Conservation (phyloP, 257 asterid species). For the Echites panduratus region DNA sequence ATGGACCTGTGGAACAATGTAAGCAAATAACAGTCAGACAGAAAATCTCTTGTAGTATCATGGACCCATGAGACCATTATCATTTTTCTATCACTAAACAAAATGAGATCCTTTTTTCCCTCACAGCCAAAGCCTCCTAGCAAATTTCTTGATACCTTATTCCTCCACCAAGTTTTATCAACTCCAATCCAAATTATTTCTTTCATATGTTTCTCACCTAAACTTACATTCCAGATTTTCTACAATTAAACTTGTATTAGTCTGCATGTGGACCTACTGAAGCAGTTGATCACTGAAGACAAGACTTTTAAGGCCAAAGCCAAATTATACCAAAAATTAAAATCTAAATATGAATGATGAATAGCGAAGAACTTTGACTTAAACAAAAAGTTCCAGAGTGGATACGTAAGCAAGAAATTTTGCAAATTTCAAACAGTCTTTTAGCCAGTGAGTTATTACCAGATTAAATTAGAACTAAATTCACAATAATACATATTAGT, state of each 20-base stretch:
- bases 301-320: not conserved
- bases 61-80: too few species aligned
- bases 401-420: not conserved
- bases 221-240: not conserved
- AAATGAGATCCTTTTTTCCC: not conserved
- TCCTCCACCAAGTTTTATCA: not conserved
- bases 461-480: not conserved
- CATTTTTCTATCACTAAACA: not conserved
- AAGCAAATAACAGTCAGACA: slow-evolving; percentile 5
- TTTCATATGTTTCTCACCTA: not conserved
- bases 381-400: not conserved
- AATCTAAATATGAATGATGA: not conserved
- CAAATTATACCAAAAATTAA: not conserved
- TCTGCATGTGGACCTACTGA: not conserved
- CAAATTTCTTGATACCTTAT: not conserved
- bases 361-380: too few species aligned
- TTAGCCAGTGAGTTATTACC: not conserved
- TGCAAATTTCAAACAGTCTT: not conserved
- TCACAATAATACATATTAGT: not conserved
- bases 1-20: slow-evolving; percentile 71
- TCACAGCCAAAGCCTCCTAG: not conserved
- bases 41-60: not conserved
- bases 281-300: not conserved
- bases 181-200: not conserved
- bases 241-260: not conserved